Percentiles rank a stretch among this genome's conserved stretches.
Conservation (phyloP, 2,329 filamentous ascomycete genomes). For the Penicillium janthinellum region DNA sequence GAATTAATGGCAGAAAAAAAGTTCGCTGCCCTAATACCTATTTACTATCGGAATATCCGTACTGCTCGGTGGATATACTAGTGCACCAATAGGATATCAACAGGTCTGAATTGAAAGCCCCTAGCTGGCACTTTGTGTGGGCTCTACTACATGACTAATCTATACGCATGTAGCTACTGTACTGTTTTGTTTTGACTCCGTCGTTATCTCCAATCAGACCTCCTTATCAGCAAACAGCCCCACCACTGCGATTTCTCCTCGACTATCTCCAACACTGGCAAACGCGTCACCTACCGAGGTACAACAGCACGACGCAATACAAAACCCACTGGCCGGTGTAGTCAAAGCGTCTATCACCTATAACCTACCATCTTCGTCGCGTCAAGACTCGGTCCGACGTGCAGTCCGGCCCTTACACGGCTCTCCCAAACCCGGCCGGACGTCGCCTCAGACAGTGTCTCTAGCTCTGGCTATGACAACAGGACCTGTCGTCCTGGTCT, state of each 20-base stretch:
- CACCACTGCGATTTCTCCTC: conserved; percentile 3
- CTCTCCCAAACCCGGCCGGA: background rate
- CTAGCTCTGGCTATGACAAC: background rate
- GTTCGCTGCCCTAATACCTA: too few relatives aligned
- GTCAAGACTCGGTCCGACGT: background rate
- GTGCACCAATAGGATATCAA: too few relatives aligned
- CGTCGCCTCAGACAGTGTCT: conserved; percentile 1
- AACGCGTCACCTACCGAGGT: background rate
- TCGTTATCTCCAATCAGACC: conserved; percentile 4
- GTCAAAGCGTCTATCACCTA: too few relatives aligned
- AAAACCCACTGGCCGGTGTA: background rate
- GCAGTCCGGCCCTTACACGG: background rate
- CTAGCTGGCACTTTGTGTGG: too few relatives aligned
- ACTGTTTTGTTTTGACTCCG: too few relatives aligned
- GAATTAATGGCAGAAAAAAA: too few relatives aligned
- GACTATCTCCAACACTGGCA: background rate
- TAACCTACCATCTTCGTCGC: background rate
- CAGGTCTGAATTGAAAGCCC: too few relatives aligned
- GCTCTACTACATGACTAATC: too few relatives aligned
- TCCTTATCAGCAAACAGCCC: conserved; percentile 3
- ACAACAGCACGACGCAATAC: background rate
- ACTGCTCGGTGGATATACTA: too few relatives aligned
- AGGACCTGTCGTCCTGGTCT: background rate
- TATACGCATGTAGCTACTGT: too few relatives aligned
- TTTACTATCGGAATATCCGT: too few relatives aligned